Evolutionary conservation across 345 rosid species (phyloP).

Genomic region (Barbarea vulgaris): DNA sequence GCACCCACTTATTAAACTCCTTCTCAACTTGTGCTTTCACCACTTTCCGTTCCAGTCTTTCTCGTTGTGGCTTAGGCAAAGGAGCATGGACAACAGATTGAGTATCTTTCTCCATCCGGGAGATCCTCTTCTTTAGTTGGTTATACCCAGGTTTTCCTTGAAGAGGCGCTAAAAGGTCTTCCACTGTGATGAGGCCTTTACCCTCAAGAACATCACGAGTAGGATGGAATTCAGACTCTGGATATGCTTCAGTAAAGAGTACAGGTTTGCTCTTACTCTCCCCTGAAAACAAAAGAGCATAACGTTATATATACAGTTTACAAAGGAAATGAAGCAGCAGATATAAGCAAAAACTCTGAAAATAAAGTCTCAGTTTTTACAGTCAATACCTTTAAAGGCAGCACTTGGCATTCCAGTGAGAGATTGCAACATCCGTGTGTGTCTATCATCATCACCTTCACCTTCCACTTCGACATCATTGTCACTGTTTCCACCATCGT

Average conservation of each 20-base stretch:
- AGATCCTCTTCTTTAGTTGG: conserved; percentile 57
- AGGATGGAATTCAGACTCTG: conserved; percentile 91
- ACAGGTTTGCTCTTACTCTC: conserved; percentile 55
- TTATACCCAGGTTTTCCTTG: conserved; percentile 62
- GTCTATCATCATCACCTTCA: conserved; percentile 64
- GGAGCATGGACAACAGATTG: conserved; percentile 70
- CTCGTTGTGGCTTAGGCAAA: conserved; percentile 66
- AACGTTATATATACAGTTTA: background rate
- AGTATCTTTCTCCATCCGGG: conserved; percentile 54
- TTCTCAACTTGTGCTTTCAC: conserved; percentile 64
- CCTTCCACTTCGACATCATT: conserved; percentile 31
- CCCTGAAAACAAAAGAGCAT: conserved; percentile 45
- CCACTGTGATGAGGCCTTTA: conserved; percentile 52
- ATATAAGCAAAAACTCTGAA: conserved; percentile 7
- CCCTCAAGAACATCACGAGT: conserved; percentile 82
- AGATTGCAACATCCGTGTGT: conserved; percentile 74
- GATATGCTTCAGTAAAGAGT: conserved; percentile 72
- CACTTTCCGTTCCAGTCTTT: conserved; percentile 73
- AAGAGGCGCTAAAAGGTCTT: conserved; percentile 74
- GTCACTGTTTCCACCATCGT: conserved; percentile 34
- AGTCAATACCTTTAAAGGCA: conserved; percentile 67
- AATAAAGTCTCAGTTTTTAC: conserved; percentile 5
- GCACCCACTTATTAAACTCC: conserved; percentile 76
- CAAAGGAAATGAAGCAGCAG: conserved; percentile 7
- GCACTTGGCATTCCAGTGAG: conserved; percentile 84